Evolutionary conservation across 176 grass and related monocot genomes (phyloP).

Genomic region (Carex parvula): DNA sequence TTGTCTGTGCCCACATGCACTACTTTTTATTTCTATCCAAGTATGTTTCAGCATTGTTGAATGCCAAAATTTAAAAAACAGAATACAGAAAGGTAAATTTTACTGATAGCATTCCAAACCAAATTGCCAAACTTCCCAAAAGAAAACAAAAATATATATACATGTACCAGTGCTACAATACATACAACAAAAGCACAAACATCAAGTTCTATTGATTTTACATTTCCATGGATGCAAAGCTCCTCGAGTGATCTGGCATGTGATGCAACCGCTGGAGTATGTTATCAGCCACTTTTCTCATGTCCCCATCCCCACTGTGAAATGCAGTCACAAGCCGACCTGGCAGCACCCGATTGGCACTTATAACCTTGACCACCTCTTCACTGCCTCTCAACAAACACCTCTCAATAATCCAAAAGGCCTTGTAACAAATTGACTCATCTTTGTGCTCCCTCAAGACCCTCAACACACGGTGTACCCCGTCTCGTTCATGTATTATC

Average conservation of each 20-base stretch:
- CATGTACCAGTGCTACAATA: background rate
- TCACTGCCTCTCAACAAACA: constrained; percentile 58
- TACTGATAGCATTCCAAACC: background rate
- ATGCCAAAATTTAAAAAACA: background rate
- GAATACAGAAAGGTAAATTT: background rate
- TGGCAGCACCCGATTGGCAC: constrained; percentile 50
- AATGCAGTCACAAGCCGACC: constrained; percentile 50
- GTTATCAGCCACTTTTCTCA: constrained; percentile 70
- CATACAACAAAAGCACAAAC: background rate
- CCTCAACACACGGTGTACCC: constrained; percentile 42
- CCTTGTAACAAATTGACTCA: constrained; percentile 35
- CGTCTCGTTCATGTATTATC: constrained; percentile 45
- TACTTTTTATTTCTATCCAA: background rate
- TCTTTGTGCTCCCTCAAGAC: constrained; percentile 59
- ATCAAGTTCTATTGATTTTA: constrained; percentile 5
- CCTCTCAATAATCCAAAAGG: constrained; percentile 78
- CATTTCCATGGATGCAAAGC: constrained; percentile 43
- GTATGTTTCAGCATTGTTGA: background rate
- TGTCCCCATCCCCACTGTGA: constrained; percentile 59
- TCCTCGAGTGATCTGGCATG: constrained; percentile 53
- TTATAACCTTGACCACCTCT: constrained; percentile 46
- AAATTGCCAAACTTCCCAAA: constrained; percentile 1
- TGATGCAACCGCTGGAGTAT: constrained; percentile 67
- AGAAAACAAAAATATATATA: background rate
- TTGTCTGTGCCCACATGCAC: no score